Conservation (phyloP, 148 eudicot species). For the Camellia sinensis region DNA sequence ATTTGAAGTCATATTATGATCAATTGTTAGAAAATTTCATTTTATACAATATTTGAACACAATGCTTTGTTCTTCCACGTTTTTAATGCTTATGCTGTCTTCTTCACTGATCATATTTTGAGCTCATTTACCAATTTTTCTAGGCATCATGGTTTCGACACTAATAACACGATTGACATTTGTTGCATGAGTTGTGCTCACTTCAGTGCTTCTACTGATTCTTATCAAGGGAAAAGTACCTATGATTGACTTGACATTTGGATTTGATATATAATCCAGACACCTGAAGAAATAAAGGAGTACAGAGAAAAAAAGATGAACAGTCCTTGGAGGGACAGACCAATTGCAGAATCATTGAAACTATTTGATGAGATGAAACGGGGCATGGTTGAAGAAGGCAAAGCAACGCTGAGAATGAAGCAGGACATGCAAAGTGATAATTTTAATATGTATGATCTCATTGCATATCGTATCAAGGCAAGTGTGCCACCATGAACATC, state of each 20-base stretch:
- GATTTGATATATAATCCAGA: constrained; percentile 39
- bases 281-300: constrained; percentile 83
- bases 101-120: no score
- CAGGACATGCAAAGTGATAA: constrained; percentile 97
- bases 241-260: constrained; percentile 1
- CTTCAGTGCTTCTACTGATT: not conserved
- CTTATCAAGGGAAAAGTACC: not conserved
- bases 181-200: not conserved
- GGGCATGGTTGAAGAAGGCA: constrained; percentile 93
- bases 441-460: constrained; percentile 93
- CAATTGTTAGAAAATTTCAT: not conserved
- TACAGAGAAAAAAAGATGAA: constrained; percentile 84
- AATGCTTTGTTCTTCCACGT: not conserved
- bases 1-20: not conserved
- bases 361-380: constrained; percentile 87
- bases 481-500: constrained; percentile 20
- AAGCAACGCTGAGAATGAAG: constrained; percentile 95
- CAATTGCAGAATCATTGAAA: constrained; percentile 72
- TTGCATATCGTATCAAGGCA: constrained; percentile 98
- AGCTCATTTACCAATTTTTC: no score
- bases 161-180: not conserved
- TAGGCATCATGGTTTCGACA: not conserved
- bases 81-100: no score
- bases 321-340: constrained; percentile 98
- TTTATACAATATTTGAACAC: not conserved